Percentiles rank a stretch among this genome's conserved stretches.
Evolutionary conservation across 768 basidiomycete genomes (phyloP).

Genomic region (Boletus patriciae): DNA sequence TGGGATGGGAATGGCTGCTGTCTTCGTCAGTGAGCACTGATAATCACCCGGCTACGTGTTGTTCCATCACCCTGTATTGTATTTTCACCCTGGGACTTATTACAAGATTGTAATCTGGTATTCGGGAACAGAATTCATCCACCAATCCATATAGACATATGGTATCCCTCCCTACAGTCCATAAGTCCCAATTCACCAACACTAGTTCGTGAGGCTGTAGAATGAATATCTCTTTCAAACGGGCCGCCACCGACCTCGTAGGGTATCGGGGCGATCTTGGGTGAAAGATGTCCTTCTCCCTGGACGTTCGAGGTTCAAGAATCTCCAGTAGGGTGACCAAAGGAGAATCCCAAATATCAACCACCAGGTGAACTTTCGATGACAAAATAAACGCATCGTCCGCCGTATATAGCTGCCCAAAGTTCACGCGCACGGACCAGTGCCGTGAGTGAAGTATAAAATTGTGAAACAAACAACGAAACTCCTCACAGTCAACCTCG

Average conservation of each 20-base stretch:
- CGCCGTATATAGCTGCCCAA: conserved; percentile 6
- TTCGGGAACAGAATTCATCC: not conserved
- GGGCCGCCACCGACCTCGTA: conserved; percentile 57
- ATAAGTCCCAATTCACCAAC: not conserved
- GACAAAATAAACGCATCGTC: conserved; percentile 1
- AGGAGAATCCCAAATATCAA: conserved; percentile 70
- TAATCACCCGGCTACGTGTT: not conserved
- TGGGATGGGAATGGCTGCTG: conserved; percentile 89
- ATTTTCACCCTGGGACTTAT: not conserved
- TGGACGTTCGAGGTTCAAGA: conserved; percentile 56
- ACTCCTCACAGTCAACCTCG: conserved; percentile 44
- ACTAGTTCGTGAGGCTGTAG: not conserved
- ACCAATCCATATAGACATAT: too few species aligned
- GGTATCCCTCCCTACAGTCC: not conserved
- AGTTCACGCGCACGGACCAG: conserved; percentile 56
- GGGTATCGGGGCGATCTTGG: conserved; percentile 63
- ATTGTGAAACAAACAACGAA: conserved; percentile 22
- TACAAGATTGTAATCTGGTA: not conserved
- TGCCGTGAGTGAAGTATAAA: conserved; percentile 19
- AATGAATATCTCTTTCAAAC: conserved; percentile 53
- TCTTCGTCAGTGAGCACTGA: conserved; percentile 83
- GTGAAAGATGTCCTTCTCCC: conserved; percentile 61
- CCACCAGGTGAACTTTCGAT: conserved; percentile 74
- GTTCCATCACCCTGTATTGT: not conserved
- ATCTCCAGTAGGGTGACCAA: conserved; percentile 36